phyloP scores from a whole-genome alignment of 345 rosid genomes.

The Litchi chinensis region DNA sequence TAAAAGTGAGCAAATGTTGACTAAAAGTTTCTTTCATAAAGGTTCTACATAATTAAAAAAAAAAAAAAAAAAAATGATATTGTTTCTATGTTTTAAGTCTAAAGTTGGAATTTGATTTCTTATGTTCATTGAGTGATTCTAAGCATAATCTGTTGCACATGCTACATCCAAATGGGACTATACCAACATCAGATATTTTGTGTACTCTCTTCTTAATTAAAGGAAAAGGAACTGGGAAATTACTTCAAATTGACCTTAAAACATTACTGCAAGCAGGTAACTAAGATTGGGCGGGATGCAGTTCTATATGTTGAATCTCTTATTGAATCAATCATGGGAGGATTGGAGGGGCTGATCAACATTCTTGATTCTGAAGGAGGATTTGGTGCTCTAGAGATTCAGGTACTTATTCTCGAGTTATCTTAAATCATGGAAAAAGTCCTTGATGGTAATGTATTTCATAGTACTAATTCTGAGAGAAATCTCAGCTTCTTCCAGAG shows the following conservation, averaged over 20 bases:
- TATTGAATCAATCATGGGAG: slow-evolving; percentile 98
- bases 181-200: background rate
- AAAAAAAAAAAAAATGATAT: background rate
- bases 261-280: slow-evolving; percentile 59
- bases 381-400: slow-evolving; percentile 93
- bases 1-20: background rate
- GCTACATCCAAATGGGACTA: background rate
- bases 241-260: slow-evolving; percentile 12
- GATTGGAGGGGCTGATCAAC: slow-evolving; percentile 95
- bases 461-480: slow-evolving; percentile 29
- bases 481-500: slow-evolving; percentile 94
- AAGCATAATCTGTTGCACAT: background rate
- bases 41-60: background rate
- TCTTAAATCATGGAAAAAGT: slow-evolving; percentile 16
- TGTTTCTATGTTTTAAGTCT: background rate
- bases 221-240: background rate
- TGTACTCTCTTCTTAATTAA: background rate
- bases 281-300: slow-evolving; percentile 94
- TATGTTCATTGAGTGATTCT: background rate
- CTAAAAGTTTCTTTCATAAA: background rate
- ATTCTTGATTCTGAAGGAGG: slow-evolving; percentile 99
- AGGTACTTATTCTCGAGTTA: slow-evolving; percentile 50
- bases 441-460: background rate
- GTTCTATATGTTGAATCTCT: slow-evolving; percentile 97
- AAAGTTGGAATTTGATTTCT: background rate